phyloP scores from a whole-genome alignment of 1,284 basidiomycete genomes.

The Rhizopogon parksii region DNA sequence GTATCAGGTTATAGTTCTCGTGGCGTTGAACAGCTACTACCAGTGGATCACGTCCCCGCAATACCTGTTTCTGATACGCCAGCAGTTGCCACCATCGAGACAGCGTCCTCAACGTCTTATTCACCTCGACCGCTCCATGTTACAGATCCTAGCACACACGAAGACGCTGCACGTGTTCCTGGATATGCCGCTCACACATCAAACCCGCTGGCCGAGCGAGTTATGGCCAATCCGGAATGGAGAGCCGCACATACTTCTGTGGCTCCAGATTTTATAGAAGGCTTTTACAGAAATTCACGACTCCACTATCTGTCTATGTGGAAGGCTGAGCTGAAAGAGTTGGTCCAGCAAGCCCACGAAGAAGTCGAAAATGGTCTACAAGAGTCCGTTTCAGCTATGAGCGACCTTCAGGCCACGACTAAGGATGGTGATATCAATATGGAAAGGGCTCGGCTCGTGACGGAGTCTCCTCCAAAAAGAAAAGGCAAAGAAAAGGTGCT shows the following conservation, averaged over 20 bases:
- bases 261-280: constrained; percentile 81
- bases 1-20: not conserved
- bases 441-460: constrained; percentile 46
- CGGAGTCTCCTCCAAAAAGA: constrained; percentile 40
- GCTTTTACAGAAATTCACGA: constrained; percentile 87
- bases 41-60: not conserved
- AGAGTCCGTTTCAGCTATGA: constrained; percentile 14
- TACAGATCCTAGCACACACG: constrained; percentile 37
- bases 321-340: constrained; percentile 83
- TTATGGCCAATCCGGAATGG: constrained; percentile 81
- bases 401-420: constrained; percentile 27
- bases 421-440: constrained; percentile 40
- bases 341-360: constrained; percentile 77
- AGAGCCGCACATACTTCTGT: constrained; percentile 81
- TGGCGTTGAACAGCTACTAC: not conserved
- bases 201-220: constrained; percentile 66
- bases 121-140: constrained; percentile 29
- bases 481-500: constrained; percentile 53
- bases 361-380: constrained; percentile 44
- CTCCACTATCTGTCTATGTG: constrained; percentile 88
- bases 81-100: not conserved
- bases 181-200: constrained; percentile 58
- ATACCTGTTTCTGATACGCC: not conserved
- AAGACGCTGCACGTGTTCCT: constrained; percentile 41
- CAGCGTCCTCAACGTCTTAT: constrained; percentile 8